Base-by-base conservation (phyloP, 164 flowering plant genomes). In the Aristolochia fimbriata region DNA sequence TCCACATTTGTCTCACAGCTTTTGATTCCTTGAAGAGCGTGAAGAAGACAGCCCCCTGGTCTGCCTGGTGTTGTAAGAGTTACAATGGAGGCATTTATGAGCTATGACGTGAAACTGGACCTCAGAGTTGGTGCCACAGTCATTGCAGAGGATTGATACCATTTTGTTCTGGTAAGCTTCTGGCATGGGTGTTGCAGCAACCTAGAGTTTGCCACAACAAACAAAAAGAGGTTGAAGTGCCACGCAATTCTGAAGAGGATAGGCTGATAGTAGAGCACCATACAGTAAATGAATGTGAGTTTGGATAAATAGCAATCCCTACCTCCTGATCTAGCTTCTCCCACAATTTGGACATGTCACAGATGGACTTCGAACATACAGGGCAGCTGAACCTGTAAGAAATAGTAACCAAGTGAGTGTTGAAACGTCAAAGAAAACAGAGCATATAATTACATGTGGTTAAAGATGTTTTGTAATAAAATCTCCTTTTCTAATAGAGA, bases 111-210 rank as follows among this genome's bases (percentile, higher is more conserved):
- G 91, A 69, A 81, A 91, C 47, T 71, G 73, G 15, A 88, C 89
- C 57, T 83, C 76, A 2, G 87, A 86, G 55, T 75, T 77, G 33
- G 62, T 70, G 20, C 82, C 86, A 66, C 97, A 91, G 64, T 88
- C 96, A 62, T 91, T 91, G 81, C 97, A 91, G 15, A 86, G 88
- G 64, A 91, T 87, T 86, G 88, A 83, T 15, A 91, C 97, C 91
- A 78, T 83, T 73, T 82, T 87, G 55, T 82, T 81, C 70, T 69
- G 74, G 75, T 84, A 87, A 47, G 64, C 74, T 60, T 76, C 79
- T 1, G 90, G 93, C 93, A 91, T 84, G 25, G 85, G 87, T 21
- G 84, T 80, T 22, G 82, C 70, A 25, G 91, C 86, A 69, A 91
- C 71, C 97, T 89, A 79, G 48, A 51, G 67, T 55, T 46, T 19